Conservation (phyloP, 805 yeast species). For the Sugiyamaella mastotermitis region DNA sequence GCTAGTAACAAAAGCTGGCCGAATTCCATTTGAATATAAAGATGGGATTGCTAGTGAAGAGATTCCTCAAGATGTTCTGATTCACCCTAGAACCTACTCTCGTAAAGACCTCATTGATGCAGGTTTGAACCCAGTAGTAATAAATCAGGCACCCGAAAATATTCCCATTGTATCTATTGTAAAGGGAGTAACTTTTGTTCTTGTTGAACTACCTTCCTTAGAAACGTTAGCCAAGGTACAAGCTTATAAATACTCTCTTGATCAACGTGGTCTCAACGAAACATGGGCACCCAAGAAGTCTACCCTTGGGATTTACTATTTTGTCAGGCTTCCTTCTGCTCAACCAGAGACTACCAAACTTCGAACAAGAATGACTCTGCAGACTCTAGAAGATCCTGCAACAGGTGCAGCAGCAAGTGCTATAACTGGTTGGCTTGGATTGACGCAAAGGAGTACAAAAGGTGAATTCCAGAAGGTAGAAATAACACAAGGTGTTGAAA, state of each 20-base stretch:
- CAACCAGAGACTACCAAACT: not conserved
- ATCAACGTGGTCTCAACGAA: not conserved
- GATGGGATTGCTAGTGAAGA: not conserved
- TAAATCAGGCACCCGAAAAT: not conserved
- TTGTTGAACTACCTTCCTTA: conserved; percentile 5
- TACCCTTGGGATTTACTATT: not conserved
- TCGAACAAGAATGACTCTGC: conserved; percentile 8
- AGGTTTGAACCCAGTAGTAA: not conserved
- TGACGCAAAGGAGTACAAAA: too few species aligned
- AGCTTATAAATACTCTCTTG: not conserved
- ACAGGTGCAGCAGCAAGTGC: conserved; percentile 8
- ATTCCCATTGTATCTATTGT: conserved; percentile 7
- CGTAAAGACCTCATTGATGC: not conserved
- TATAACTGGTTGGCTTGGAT: not conserved
- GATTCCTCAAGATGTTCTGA: conserved; percentile 7
- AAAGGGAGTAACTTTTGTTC: conserved; percentile 9
- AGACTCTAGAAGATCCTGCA: conserved; percentile 9
- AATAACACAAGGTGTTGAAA: conserved; percentile 10
- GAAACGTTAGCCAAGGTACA: conserved; percentile 2
- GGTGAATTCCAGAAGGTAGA: not conserved
- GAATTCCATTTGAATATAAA: conserved; percentile 2
- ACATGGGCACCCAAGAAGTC: not conserved
- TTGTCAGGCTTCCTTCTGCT: not conserved
- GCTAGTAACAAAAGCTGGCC: conserved; percentile 4
- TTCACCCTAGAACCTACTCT: conserved; percentile 4